These are phyloP conservation scores for Candida sakaeoensis DNA, from an alignment of 805 yeast species.

Conservation along the genomic window DNA sequence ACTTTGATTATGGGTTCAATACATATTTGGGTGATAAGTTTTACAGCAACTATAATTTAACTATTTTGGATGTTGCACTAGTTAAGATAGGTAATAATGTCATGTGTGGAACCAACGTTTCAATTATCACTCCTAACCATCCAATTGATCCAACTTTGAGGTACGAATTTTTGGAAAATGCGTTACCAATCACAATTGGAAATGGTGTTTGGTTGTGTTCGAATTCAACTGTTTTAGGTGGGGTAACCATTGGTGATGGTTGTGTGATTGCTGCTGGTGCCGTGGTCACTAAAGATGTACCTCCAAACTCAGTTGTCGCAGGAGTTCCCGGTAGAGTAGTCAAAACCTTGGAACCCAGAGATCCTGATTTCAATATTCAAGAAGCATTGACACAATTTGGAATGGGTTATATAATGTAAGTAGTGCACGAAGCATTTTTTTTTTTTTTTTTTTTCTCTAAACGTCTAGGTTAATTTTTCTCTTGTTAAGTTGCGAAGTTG, in stretches of 20 bases:
- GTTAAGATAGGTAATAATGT: slow-evolving; percentile 13
- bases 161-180: slow-evolving; percentile 9
- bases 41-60: slow-evolving; percentile 12
- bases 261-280: slow-evolving; percentile 63
- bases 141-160: slow-evolving; percentile 14
- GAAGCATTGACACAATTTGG: slow-evolving; percentile 10
- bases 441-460: not conserved
- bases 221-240: slow-evolving; percentile 11
- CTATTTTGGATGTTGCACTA: slow-evolving; percentile 13
- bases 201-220: slow-evolving; percentile 14
- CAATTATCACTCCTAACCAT: slow-evolving; percentile 12
- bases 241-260: slow-evolving; percentile 23
- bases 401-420: slow-evolving; percentile 9
- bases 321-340: slow-evolving; percentile 58
- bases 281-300: slow-evolving; percentile 55
- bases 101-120: slow-evolving; percentile 14
- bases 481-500: too few species aligned
- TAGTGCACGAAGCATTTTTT: not conserved
- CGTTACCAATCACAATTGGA: slow-evolving; percentile 13
- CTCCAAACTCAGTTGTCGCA: slow-evolving; percentile 48
- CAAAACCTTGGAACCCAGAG: slow-evolving; percentile 16
- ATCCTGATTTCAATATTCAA: slow-evolving; percentile 10
- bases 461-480: too few species aligned
- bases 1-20: slow-evolving; percentile 14
- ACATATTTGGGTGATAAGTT: slow-evolving; percentile 13